Conservation (phyloP, 169 alveolate species). For the Babesia caballi region DNA sequence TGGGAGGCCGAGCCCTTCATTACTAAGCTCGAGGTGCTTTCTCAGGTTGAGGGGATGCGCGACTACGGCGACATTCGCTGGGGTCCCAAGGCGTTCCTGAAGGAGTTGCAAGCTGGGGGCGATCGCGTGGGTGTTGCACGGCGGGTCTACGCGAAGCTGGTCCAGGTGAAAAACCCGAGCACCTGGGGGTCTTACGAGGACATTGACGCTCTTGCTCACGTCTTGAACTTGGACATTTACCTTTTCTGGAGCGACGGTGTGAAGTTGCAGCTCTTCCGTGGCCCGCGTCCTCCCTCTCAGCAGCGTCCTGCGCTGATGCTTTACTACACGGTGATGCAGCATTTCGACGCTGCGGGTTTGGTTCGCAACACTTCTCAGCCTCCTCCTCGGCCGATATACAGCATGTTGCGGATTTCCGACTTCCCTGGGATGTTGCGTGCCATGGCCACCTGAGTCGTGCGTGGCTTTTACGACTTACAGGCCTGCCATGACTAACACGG, state of each 20-base stretch:
- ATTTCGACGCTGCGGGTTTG: slow-evolving; percentile 57
- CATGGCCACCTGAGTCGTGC: background rate
- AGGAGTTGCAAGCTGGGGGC: background rate
- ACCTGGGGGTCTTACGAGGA: slow-evolving; percentile 59
- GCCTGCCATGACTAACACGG: too few relatives aligned
- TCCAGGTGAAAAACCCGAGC: slow-evolving; percentile 5
- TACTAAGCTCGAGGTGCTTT: slow-evolving; percentile 18
- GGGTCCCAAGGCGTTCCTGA: slow-evolving; percentile 22
- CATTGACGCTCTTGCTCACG: slow-evolving; percentile 28
- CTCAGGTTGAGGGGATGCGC: slow-evolving; percentile 3
- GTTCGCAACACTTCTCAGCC: background rate
- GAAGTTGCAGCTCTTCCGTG: slow-evolving; percentile 14
- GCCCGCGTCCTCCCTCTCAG: background rate
- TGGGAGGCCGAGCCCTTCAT: slow-evolving; percentile 16
- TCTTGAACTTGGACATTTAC: slow-evolving; percentile 23
- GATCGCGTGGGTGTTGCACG: slow-evolving; percentile 36
- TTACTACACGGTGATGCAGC: slow-evolving; percentile 43
- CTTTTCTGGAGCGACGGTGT: slow-evolving; percentile 17
- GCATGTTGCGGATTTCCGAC: background rate
- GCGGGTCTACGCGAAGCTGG: background rate
- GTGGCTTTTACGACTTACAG: background rate
- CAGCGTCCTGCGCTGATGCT: slow-evolving; percentile 24
- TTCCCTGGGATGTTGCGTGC: background rate
- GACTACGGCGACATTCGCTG: slow-evolving; percentile 32
- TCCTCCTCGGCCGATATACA: background rate